phyloP scores from a whole-genome alignment of 73 alveolate species.

The Stentor coeruleus region DNA sequence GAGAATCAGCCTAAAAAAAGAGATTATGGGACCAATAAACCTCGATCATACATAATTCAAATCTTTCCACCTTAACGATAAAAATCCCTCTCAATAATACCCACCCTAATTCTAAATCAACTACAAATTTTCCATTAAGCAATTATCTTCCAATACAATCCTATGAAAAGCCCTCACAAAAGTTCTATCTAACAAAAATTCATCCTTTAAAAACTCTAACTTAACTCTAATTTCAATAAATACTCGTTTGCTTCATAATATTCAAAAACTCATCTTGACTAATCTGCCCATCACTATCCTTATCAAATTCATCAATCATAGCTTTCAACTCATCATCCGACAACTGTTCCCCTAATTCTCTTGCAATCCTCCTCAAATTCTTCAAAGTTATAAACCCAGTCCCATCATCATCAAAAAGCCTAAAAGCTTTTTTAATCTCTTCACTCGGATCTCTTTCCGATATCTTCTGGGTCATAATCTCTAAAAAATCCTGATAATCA shows the following conservation, averaged over 20 bases:
- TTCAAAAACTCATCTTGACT: slow-evolving; percentile 95
- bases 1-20: too few relatives aligned
- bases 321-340: slow-evolving; percentile 98
- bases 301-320: slow-evolving; percentile 97
- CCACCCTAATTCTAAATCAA: too few relatives aligned
- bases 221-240: too few relatives aligned
- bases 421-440: slow-evolving; percentile 93
- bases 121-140: too few relatives aligned
- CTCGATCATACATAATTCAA: too few relatives aligned
- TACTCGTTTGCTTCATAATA: slow-evolving; percentile 97
- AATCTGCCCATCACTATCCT: slow-evolving; percentile 57
- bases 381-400: slow-evolving; percentile 89
- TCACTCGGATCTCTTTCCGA: slow-evolving; percentile 94
- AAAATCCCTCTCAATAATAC: too few relatives aligned
- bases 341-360: slow-evolving; percentile 97
- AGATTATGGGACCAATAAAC: too few relatives aligned
- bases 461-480: slow-evolving; percentile 88
- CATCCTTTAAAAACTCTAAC: too few relatives aligned
- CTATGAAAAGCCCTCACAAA: too few relatives aligned
- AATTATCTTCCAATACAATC: too few relatives aligned
- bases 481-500: slow-evolving; percentile 82
- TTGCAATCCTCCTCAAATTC: slow-evolving; percentile 95
- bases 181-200: too few relatives aligned
- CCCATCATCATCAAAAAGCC: slow-evolving; percentile 94
- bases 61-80: too few relatives aligned